Evolutionary conservation across 2,329 filamentous ascomycete species (phyloP).

Genomic region (Ciborinia camelliae): DNA sequence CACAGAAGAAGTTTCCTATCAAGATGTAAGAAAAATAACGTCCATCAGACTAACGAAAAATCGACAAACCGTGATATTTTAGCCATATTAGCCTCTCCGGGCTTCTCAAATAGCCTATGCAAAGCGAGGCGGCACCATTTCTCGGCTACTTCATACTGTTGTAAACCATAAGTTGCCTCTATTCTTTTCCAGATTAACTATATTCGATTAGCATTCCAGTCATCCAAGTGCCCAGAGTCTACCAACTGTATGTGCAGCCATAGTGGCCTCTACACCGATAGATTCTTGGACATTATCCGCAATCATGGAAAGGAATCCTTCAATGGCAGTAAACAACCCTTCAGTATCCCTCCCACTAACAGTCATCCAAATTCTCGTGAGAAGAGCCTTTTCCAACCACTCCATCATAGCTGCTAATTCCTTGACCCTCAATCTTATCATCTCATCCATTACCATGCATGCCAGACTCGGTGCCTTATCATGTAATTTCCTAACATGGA

Average conservation of each 20-base stretch:
- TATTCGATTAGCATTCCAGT: conserved; percentile 20
- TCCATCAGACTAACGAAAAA: conserved; percentile 10
- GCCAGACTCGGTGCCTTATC: conserved; percentile 49
- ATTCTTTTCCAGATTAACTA: conserved; percentile 80
- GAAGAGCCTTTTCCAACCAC: conserved; percentile 67
- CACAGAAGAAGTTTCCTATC: conserved; percentile 70
- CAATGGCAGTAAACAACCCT: conserved; percentile 41
- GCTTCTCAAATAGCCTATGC: conserved; percentile 62
- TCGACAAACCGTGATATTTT: conserved; percentile 63
- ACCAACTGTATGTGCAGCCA: conserved; percentile 64
- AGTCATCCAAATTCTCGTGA: conserved; percentile 66
- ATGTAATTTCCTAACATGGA: conserved; percentile 65
- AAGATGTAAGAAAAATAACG: neutral
- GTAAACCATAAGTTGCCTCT: conserved; percentile 54
- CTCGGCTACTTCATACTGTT: conserved; percentile 53
- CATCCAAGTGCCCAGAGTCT: too few species aligned
- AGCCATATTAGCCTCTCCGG: conserved; percentile 61
- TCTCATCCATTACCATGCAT: conserved; percentile 55
- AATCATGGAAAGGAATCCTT: conserved; percentile 47
- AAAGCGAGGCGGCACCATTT: conserved; percentile 70
- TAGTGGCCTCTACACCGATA: conserved; percentile 59
- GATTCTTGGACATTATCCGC: conserved; percentile 44
- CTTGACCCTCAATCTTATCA: conserved; percentile 58
- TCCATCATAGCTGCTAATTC: conserved; percentile 44
- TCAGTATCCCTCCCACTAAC: conserved; percentile 45